phyloP scores from a whole-genome alignment of 73 alveolate genomes.

The Symbiodinium pilosum region DNA sequence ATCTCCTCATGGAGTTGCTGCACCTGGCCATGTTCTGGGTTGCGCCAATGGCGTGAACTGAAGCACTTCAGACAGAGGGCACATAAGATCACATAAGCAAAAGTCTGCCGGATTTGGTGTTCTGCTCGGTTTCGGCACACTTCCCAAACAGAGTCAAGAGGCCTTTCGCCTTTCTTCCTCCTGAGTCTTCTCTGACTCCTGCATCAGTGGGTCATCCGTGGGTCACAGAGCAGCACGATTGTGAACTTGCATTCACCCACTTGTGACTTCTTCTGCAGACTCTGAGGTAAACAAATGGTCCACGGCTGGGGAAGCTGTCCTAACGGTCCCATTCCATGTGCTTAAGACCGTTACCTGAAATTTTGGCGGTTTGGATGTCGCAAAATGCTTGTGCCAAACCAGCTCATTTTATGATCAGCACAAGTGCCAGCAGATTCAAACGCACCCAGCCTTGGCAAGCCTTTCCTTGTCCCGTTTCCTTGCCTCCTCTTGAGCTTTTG shows the following conservation, averaged over 20 bases:
- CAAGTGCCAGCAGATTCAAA: background rate
- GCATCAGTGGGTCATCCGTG: background rate
- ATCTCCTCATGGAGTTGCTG: conserved; percentile 86
- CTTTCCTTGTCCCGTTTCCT: conserved; percentile 72
- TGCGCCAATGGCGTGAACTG: too few relatives aligned
- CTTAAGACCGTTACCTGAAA: background rate
- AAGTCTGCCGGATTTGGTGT: too few relatives aligned
- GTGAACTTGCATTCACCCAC: too few relatives aligned
- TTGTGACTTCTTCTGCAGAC: too few relatives aligned
- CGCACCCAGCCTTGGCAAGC: conserved; percentile 28
- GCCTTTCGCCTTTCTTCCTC: conserved; percentile 88
- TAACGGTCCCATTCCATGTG: background rate
- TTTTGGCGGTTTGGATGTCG: background rate
- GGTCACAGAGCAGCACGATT: background rate
- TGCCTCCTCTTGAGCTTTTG: conserved; percentile 78
- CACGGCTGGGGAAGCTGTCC: too few relatives aligned
- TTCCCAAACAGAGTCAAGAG: too few relatives aligned
- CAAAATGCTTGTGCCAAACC: background rate
- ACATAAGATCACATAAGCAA: too few relatives aligned
- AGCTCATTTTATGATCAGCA: background rate
- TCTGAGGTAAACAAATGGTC: too few relatives aligned
- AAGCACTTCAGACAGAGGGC: too few relatives aligned
- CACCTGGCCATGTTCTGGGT: conserved; percentile 33
- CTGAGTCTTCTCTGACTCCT: conserved; percentile 72
- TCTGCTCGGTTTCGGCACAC: too few relatives aligned